These are phyloP conservation scores for Cladophialophora yegresii DNA, from an alignment of 2,329 filamentous ascomycete species.

Conservation along the genomic window DNA sequence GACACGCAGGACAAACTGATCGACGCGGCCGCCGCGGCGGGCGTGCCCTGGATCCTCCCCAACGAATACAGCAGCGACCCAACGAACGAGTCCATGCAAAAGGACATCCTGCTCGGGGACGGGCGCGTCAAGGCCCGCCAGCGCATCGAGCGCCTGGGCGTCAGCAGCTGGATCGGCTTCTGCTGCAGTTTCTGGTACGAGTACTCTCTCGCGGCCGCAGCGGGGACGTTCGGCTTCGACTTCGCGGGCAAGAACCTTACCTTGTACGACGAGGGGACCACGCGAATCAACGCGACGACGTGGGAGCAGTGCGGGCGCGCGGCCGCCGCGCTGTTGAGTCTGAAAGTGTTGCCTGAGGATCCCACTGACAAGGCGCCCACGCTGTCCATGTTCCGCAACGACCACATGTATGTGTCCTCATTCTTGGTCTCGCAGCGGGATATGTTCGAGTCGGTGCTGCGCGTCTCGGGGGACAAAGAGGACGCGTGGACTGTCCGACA, in stretches of 20 bases:
- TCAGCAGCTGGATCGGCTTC: constrained; percentile 49
- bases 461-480: constrained; percentile 59
- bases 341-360: constrained; percentile 49
- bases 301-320: constrained; percentile 59
- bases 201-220: constrained; percentile 48
- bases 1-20: constrained; percentile 56
- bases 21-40: constrained; percentile 57
- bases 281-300: constrained; percentile 60
- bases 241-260: constrained; percentile 48
- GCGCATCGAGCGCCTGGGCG: constrained; percentile 48
- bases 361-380: constrained; percentile 43
- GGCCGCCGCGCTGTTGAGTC: constrained; percentile 54
- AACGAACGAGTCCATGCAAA: constrained; percentile 39
- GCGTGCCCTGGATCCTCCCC: constrained; percentile 59
- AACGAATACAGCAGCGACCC: constrained; percentile 49
- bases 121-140: constrained; percentile 35
- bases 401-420: constrained; percentile 55
- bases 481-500: constrained; percentile 62
- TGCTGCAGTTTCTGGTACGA: constrained; percentile 58
- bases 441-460: constrained; percentile 64
- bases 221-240: constrained; percentile 53
- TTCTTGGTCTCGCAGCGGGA: constrained; percentile 64
- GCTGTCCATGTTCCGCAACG: constrained; percentile 53
- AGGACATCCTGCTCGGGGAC: constrained; percentile 44
- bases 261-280: constrained; percentile 60